Percentiles rank a stretch among this genome's conserved stretches.
Evolutionary conservation across 192 early-diverging fungal species (phyloP).

Genomic region (Coemansia sp.): DNA sequence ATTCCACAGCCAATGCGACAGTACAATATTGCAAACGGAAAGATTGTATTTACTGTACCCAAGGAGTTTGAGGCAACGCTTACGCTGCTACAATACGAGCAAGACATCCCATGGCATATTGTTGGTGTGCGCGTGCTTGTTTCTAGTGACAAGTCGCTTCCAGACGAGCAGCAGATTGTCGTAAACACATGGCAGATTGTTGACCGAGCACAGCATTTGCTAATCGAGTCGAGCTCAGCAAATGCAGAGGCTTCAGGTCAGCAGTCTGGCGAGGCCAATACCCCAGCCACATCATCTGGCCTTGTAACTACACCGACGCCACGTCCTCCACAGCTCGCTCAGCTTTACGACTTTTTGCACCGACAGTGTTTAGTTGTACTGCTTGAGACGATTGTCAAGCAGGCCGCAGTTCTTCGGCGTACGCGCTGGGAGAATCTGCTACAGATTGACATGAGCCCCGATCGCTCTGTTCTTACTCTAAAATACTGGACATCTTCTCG

Average conservation of each 20-base stretch:
- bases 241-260: background rate
- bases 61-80: slow-evolving; percentile 60
- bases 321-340: slow-evolving; percentile 61
- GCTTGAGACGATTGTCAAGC: slow-evolving; percentile 66
- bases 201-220: slow-evolving; percentile 29
- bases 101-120: slow-evolving; percentile 65
- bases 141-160: slow-evolving; percentile 25
- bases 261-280: background rate
- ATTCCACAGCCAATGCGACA: slow-evolving; percentile 65
- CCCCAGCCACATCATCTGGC: background rate
- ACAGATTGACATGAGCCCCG: slow-evolving; percentile 31
- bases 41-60: slow-evolving; percentile 66
- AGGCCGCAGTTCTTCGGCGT: slow-evolving; percentile 48
- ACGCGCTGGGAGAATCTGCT: slow-evolving; percentile 48
- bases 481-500: slow-evolving; percentile 43
- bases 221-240: slow-evolving; percentile 21
- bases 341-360: slow-evolving; percentile 75
- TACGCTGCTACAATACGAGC: slow-evolving; percentile 63
- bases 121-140: slow-evolving; percentile 70
- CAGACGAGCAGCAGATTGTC: slow-evolving; percentile 21
- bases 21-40: slow-evolving; percentile 63
- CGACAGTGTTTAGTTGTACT: slow-evolving; percentile 62
- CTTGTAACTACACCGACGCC: background rate
- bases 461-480: slow-evolving; percentile 27
- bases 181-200: slow-evolving; percentile 35